Conservation (phyloP, 805 yeast species). For the Lipomyces oligophaga region DNA sequence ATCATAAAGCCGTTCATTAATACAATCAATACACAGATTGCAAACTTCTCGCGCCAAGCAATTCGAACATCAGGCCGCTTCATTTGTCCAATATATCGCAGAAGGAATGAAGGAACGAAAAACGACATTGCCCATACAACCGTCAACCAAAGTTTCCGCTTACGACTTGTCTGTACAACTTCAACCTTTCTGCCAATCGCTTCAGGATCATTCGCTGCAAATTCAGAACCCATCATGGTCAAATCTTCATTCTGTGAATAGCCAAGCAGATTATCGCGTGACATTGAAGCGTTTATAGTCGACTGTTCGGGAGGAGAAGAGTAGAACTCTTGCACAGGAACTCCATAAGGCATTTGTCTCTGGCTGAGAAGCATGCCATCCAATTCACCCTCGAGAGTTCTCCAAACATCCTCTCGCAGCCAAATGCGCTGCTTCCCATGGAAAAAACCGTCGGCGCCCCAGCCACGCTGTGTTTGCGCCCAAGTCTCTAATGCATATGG, state of each 20-base stretch:
- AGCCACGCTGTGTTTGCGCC: slow-evolving; percentile 38
- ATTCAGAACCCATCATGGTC: slow-evolving; percentile 25
- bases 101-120: slow-evolving; percentile 42
- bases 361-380: slow-evolving; percentile 23
- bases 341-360: not conserved
- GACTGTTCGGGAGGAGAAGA: slow-evolving; percentile 11
- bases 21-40: slow-evolving; percentile 38
- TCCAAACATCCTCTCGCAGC: slow-evolving; percentile 40
- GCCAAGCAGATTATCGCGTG: slow-evolving; percentile 12
- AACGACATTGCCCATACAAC: slow-evolving; percentile 43
- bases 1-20: slow-evolving; percentile 40
- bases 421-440: slow-evolving; percentile 39
- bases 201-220: slow-evolving; percentile 35
- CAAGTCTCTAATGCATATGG: slow-evolving; percentile 35
- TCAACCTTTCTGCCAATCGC: slow-evolving; percentile 35
- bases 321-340: not conserved
- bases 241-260: slow-evolving; percentile 14
- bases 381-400: slow-evolving; percentile 36
- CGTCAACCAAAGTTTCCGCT: slow-evolving; percentile 39
- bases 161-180: slow-evolving; percentile 34
- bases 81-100: slow-evolving; percentile 40
- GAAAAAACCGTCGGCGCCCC: slow-evolving; percentile 37
- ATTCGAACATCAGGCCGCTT: slow-evolving; percentile 41
- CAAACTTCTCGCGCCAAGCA: slow-evolving; percentile 45
- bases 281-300: slow-evolving; percentile 3